phyloP scores from a whole-genome alignment of 805 yeast species.

The Nakazawaea holstii region DNA sequence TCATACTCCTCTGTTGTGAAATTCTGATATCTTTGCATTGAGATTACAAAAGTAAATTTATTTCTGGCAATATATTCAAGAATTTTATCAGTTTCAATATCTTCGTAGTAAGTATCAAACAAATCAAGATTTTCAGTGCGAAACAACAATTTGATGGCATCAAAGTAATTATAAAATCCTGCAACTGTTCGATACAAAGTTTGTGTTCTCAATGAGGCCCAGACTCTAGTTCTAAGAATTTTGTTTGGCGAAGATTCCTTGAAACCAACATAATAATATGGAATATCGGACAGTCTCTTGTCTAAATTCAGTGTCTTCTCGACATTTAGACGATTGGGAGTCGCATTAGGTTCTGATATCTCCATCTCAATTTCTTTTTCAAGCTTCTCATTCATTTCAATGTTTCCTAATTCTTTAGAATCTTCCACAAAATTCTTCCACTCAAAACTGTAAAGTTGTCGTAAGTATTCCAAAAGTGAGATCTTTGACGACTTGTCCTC shows the following conservation, averaged over 20 bases:
- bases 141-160: slow-evolving; percentile 66
- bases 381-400: slow-evolving; percentile 38
- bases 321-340: slow-evolving; percentile 4
- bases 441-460: slow-evolving; percentile 64
- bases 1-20: slow-evolving; percentile 62
- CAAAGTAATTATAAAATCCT: slow-evolving; percentile 75
- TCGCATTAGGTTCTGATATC: slow-evolving; percentile 11
- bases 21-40: slow-evolving; percentile 79
- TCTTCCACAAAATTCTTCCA: slow-evolving; percentile 81
- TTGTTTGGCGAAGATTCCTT: slow-evolving; percentile 59
- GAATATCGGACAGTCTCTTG: slow-evolving; percentile 53
- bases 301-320: slow-evolving; percentile 26
- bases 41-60: slow-evolving; percentile 74
- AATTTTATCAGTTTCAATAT: slow-evolving; percentile 51
- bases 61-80: slow-evolving; percentile 69
- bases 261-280: slow-evolving; percentile 70
- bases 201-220: slow-evolving; percentile 85
- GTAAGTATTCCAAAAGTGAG: slow-evolving; percentile 73
- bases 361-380: slow-evolving; percentile 9
- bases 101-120: slow-evolving; percentile 34
- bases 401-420: slow-evolving; percentile 35
- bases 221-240: slow-evolving; percentile 67
- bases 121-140: slow-evolving; percentile 59
- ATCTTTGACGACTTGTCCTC: slow-evolving; percentile 40
- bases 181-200: slow-evolving; percentile 79